phyloP scores from a whole-genome alignment of 495 filamentous ascomycete genomes.

The Glonium stellatum region DNA sequence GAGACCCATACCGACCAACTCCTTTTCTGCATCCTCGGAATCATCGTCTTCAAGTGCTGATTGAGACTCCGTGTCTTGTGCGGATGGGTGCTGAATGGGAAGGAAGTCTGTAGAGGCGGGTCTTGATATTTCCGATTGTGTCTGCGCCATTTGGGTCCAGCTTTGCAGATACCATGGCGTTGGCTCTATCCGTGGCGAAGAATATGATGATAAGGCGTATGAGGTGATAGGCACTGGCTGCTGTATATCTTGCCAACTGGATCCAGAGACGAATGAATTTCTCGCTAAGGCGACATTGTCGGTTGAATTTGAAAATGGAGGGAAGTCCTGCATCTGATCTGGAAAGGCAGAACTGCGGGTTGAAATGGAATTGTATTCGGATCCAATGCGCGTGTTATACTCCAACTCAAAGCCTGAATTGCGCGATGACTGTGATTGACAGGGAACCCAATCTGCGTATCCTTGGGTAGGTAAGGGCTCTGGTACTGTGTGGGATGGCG shows the following conservation, averaged over 20 bases:
- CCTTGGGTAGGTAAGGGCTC: not conserved
- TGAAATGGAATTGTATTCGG: conserved; percentile 25
- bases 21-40: conserved; percentile 38
- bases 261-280: conserved; percentile 15
- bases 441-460: conserved; percentile 1
- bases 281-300: not conserved
- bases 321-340: conserved; percentile 7
- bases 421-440: conserved; percentile 6
- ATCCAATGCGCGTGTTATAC: no score
- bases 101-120: conserved; percentile 22
- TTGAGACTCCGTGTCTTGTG: not conserved
- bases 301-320: not conserved
- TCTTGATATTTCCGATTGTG: conserved; percentile 5
- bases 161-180: conserved; percentile 27
- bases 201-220: conserved; percentile 17
- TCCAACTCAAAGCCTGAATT: conserved; percentile 13
- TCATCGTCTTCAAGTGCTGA: conserved; percentile 12
- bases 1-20: conserved; percentile 75
- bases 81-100: conserved; percentile 24
- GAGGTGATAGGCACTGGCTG: conserved; percentile 5
- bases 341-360: conserved; percentile 16
- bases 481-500: conserved; percentile 6
- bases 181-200: conserved; percentile 14
- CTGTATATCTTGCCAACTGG: conserved; percentile 12
- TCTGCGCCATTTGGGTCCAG: conserved; percentile 20